Evolutionary conservation across 805 yeast species (phyloP).

Genomic region (Barnettozyma vustinii): DNA sequence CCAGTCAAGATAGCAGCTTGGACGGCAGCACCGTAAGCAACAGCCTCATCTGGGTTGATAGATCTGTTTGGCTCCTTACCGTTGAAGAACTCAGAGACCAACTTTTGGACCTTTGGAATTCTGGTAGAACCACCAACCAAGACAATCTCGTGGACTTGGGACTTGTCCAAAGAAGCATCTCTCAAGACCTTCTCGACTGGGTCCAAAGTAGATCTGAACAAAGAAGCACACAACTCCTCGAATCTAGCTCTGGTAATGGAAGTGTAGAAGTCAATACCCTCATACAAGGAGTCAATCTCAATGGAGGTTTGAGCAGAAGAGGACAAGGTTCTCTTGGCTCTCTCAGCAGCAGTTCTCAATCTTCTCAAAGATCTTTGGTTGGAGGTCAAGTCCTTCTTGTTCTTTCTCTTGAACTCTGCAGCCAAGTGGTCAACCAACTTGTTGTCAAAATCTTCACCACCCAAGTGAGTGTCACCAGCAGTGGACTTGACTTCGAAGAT

Average conservation of each 20-base stretch:
- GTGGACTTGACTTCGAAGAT: constrained; percentile 94
- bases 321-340: constrained; percentile 97
- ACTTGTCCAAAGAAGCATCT: constrained; percentile 87
- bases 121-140: constrained; percentile 98
- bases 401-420: constrained; percentile 93
- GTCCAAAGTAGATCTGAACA: constrained; percentile 88
- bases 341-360: constrained; percentile 96
- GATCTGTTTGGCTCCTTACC: constrained; percentile 97
- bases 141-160: constrained; percentile 86
- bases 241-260: constrained; percentile 96
- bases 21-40: constrained; percentile 98
- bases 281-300: constrained; percentile 91
- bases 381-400: constrained; percentile 84
- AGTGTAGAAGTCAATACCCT: constrained; percentile 95
- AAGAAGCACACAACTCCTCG: constrained; percentile 91
- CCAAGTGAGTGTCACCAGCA: constrained; percentile 26
- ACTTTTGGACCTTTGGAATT: constrained; percentile 94
- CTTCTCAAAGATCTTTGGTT: constrained; percentile 97
- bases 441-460: constrained; percentile 82
- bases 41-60: constrained; percentile 98
- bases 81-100: constrained; percentile 93
- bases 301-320: constrained; percentile 93
- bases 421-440: constrained; percentile 89
- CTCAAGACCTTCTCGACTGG: constrained; percentile 94
- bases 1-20: constrained; percentile 97